Percentiles rank a stretch among this genome's conserved stretches.
Evolutionary conservation across 345 rosid species (phyloP).

Genomic region (Ailanthus altissimus): DNA sequence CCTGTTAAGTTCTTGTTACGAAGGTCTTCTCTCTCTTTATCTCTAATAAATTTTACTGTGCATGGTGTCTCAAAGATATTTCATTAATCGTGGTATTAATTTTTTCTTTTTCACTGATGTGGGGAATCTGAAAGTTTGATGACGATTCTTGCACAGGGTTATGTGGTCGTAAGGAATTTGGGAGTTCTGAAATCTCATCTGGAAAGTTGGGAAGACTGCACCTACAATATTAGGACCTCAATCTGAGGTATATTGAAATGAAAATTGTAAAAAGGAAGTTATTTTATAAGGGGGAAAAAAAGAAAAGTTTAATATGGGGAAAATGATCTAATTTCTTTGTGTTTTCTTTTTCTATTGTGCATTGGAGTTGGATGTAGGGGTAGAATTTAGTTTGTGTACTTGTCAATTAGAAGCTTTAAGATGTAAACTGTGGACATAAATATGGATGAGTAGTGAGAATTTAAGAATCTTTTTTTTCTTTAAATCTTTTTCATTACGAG

Average conservation of each 20-base stretch:
- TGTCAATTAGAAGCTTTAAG: slow-evolving; percentile 25
- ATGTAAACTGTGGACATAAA: slow-evolving; percentile 29
- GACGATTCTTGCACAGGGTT: slow-evolving; percentile 41
- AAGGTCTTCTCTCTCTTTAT: slow-evolving; percentile 18
- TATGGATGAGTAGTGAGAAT: slow-evolving; percentile 21
- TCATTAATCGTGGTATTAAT: slow-evolving; percentile 11
- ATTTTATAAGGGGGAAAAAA: background rate
- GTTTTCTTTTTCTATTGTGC: slow-evolving; percentile 15
- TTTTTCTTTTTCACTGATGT: background rate
- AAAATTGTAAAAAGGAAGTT: slow-evolving; percentile 27
- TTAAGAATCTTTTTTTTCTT: background rate
- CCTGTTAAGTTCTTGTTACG: slow-evolving; percentile 10
- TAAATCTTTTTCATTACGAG: background rate
- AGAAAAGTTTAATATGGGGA: slow-evolving; percentile 24
- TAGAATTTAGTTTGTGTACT: slow-evolving; percentile 17
- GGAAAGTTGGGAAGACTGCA: slow-evolving; percentile 20
- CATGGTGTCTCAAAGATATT: background rate
- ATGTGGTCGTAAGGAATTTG: slow-evolving; percentile 23
- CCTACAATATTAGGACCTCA: slow-evolving; percentile 32
- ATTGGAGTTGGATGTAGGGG: slow-evolving; percentile 10
- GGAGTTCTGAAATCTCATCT: slow-evolving; percentile 8
- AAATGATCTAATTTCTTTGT: slow-evolving; percentile 14
- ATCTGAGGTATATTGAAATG: slow-evolving; percentile 37
- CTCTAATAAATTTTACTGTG: background rate
- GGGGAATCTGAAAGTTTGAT: slow-evolving; percentile 27